Evolutionary conservation across 106 monocot genomes (phyloP).

Genomic region (Dioscorea alata): DNA sequence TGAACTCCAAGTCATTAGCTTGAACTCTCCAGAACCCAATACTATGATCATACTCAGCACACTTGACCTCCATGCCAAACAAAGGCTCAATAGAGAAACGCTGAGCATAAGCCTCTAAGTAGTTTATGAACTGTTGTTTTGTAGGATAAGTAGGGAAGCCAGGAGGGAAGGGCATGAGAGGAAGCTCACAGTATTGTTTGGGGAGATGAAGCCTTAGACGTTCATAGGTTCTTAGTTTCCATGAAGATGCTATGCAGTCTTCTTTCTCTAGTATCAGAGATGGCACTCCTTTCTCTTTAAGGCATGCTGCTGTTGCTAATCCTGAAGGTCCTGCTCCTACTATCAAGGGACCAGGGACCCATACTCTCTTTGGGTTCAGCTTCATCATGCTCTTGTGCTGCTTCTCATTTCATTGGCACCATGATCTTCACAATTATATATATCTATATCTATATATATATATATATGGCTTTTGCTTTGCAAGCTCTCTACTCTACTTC

Average conservation of each 20-base stretch:
- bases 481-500: no score
- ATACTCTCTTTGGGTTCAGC: conserved; percentile 29
- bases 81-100: conserved; percentile 43
- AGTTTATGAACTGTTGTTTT: conserved; percentile 63
- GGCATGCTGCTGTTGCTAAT: conserved; percentile 67
- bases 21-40: conserved; percentile 41
- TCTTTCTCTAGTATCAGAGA: conserved; percentile 67
- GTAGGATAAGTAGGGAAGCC: conserved; percentile 68
- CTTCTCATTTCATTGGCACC: conserved; percentile 5
- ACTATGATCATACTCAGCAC: conserved; percentile 43
- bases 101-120: conserved; percentile 50
- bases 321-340: conserved; percentile 85
- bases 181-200: conserved; percentile 75
- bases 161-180: conserved; percentile 55
- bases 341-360: conserved; percentile 68
- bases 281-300: conserved; percentile 57
- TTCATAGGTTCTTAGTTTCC: conserved; percentile 72
- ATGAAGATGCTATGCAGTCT: conserved; percentile 53
- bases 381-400: not conserved
- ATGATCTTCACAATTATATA: not conserved
- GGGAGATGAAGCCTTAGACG: conserved; percentile 72
- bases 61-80: conserved; percentile 39
- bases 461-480: not conserved
- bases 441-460: not conserved
- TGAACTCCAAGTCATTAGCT: conserved; percentile 29